Evolutionary conservation across 2,329 filamentous ascomycete species (phyloP).

Genomic region (Coniella lustricola): DNA sequence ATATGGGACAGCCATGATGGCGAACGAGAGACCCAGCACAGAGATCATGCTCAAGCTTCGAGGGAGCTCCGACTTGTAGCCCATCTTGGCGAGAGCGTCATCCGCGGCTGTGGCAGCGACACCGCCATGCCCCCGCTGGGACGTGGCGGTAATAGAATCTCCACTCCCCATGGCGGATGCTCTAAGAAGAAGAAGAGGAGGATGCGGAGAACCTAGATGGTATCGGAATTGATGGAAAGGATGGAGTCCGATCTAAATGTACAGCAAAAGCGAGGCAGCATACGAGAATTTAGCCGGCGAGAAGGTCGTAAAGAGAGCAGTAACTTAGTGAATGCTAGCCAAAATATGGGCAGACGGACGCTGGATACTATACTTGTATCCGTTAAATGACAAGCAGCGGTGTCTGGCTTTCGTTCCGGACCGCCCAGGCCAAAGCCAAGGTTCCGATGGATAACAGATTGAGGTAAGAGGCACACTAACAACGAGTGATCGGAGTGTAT

Average conservation of each 20-base stretch:
- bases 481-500: not conserved
- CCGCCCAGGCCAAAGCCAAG: not conserved
- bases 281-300: no score
- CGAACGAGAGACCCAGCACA: constrained; percentile 61
- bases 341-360: no score
- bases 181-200: not conserved
- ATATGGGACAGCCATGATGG: constrained; percentile 67
- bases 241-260: no score
- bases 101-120: constrained; percentile 34
- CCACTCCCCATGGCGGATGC: not conserved
- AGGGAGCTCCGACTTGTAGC: constrained; percentile 60
- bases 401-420: not conserved
- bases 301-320: no score
- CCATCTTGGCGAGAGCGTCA: constrained; percentile 57
- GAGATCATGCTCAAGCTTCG: constrained; percentile 60
- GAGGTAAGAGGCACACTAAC: not conserved
- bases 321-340: no score
- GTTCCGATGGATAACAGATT: constrained; percentile 1
- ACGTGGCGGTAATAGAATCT: constrained; percentile 3
- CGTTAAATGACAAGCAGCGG: not conserved
- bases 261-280: no score
- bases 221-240: no score
- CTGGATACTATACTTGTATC: not conserved
- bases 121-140: not conserved
- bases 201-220: no score